These are phyloP conservation scores for Starmerella bacillaris DNA, from an alignment of 805 yeast genomes.

Conservation along the genomic window DNA sequence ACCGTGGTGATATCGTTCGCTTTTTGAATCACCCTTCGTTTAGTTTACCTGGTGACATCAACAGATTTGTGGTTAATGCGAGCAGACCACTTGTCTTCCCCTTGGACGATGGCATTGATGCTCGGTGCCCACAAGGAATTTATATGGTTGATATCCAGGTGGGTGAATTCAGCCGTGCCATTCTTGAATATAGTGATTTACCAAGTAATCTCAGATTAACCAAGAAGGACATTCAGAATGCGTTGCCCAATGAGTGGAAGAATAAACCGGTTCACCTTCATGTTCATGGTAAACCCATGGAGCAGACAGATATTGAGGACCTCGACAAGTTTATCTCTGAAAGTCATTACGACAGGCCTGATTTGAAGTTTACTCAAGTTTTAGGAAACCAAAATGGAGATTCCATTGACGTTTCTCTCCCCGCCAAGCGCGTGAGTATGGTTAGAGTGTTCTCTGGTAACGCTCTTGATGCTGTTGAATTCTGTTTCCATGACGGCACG, in stretches of 20 bases:
- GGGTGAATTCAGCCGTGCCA: constrained; percentile 38
- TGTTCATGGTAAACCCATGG: constrained; percentile 23
- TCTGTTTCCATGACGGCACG: constrained; percentile 24
- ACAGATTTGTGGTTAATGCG: constrained; percentile 15
- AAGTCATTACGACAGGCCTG: no score
- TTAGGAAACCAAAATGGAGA: constrained; percentile 16
- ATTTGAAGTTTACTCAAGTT: constrained; percentile 4
- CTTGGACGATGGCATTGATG: constrained; percentile 29
- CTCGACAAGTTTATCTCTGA: constrained; percentile 23
- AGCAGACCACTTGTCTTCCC: constrained; percentile 31
- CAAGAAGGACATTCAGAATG: constrained; percentile 29
- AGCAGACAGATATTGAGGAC: constrained; percentile 35
- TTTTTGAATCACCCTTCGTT: constrained; percentile 71
- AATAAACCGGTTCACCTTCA: constrained; percentile 26
- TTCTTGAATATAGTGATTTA: constrained; percentile 46
- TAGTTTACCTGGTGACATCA: constrained; percentile 33
- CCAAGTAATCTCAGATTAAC: constrained; percentile 33
- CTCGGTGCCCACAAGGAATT: constrained; percentile 47
- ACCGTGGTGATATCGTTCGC: constrained; percentile 58
- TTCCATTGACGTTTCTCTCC: constrained; percentile 8
- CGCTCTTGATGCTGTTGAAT: constrained; percentile 67
- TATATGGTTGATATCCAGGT: constrained; percentile 54
- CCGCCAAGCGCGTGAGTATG: constrained; percentile 16
- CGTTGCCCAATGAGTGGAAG: constrained; percentile 22
- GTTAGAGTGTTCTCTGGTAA: constrained; percentile 55